Evolutionary conservation across 805 yeast genomes (phyloP).

Genomic region (Sugiyamaella floridensis): DNA sequence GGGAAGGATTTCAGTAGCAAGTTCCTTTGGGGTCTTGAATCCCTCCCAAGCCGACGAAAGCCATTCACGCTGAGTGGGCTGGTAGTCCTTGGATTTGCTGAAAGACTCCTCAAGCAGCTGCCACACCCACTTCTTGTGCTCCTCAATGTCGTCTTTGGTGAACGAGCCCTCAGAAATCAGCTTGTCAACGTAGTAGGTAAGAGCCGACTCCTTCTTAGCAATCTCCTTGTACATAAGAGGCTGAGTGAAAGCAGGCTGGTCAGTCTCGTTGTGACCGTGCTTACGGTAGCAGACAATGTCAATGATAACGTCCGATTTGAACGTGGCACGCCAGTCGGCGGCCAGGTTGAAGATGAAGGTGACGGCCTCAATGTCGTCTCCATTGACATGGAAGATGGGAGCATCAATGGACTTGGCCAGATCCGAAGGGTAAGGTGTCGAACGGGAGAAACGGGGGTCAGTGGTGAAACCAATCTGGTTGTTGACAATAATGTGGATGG

Average conservation of each 20-base stretch:
- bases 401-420: constrained; percentile 94
- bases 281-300: constrained; percentile 98
- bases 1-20: constrained; percentile 91
- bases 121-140: constrained; percentile 99
- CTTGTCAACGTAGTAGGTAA: constrained; percentile 77
- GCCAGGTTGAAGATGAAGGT: constrained; percentile 91
- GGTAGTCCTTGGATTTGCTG: constrained; percentile 78
- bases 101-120: constrained; percentile 84
- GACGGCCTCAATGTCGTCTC: constrained; percentile 93
- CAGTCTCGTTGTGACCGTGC: constrained; percentile 99
- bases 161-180: constrained; percentile 82
- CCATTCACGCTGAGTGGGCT: constrained; percentile 94
- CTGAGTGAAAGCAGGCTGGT: constrained; percentile 98
- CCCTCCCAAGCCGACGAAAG: constrained; percentile 98
- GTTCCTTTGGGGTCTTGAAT: constrained; percentile 94
- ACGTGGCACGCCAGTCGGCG: constrained; percentile 96
- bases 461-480: constrained; percentile 99
- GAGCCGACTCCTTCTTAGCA: constrained; percentile 80
- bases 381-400: constrained; percentile 98
- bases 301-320: constrained; percentile 92
- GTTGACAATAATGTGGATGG: constrained; percentile 90
- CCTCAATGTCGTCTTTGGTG: constrained; percentile 82
- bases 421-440: constrained; percentile 97
- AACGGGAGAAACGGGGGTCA: constrained; percentile 95
- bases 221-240: constrained; percentile 94